Percentiles rank a stretch among this genome's conserved stretches.
Evolutionary conservation across 179 eudicot genomes (phyloP).

Genomic region (Sideroxylon spinosum): DNA sequence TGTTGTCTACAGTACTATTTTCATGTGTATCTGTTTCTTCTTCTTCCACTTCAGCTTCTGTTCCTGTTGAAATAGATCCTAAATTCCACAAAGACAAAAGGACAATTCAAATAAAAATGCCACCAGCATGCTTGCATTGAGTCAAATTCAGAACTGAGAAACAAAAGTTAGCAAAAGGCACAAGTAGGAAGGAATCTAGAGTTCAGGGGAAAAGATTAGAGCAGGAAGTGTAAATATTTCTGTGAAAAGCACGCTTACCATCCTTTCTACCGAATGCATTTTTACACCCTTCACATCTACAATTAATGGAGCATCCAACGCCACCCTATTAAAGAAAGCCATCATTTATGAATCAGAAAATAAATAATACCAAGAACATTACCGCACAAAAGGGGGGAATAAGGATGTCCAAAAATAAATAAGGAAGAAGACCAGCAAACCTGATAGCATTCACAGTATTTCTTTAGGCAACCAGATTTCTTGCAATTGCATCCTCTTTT

Average conservation of each 20-base stretch:
- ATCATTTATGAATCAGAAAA: constrained; percentile 17
- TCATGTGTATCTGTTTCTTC: constrained; percentile 44
- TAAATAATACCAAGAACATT: not conserved
- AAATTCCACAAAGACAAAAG: constrained; percentile 6
- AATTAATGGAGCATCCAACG: constrained; percentile 89
- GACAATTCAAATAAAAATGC: constrained; percentile 3
- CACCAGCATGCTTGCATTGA: not conserved
- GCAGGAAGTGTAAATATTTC: not conserved
- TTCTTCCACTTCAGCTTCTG: constrained; percentile 55
- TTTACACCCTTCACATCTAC: constrained; percentile 97
- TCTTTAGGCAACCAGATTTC: constrained; percentile 88
- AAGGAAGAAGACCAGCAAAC: constrained; percentile 22
- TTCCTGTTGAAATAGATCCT: constrained; percentile 40
- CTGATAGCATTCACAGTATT: constrained; percentile 99
- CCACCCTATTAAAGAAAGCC: constrained; percentile 57
- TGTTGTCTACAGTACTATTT: constrained; percentile 26
- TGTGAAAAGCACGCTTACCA: constrained; percentile 49
- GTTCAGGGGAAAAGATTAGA: not conserved
- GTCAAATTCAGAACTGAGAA: not conserved
- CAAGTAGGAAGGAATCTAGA: not conserved
- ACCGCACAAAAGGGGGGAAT: not conserved
- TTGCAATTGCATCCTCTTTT: constrained; percentile 98
- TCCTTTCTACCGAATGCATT: constrained; percentile 93
- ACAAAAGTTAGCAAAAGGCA: not conserved
- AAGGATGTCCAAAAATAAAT: no score